phyloP scores from a whole-genome alignment of 805 yeast genomes.

The Teunomyces stri region DNA sequence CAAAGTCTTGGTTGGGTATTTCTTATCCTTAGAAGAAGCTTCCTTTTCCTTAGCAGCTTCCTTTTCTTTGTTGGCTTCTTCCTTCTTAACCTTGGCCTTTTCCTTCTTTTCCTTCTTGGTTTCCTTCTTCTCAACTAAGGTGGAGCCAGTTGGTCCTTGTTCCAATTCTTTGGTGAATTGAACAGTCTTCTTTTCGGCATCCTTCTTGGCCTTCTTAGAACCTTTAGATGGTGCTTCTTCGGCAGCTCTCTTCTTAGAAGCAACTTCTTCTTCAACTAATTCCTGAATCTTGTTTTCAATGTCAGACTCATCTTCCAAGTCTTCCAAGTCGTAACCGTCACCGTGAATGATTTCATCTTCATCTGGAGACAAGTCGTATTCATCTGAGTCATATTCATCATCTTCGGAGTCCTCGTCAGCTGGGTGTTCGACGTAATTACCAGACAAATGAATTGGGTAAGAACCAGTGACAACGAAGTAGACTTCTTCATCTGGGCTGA shows the following conservation, averaged over 20 bases:
- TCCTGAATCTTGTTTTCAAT: constrained; percentile 73
- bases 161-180: constrained; percentile 88
- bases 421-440: constrained; percentile 96
- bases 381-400: constrained; percentile 49
- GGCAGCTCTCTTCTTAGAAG: constrained; percentile 33
- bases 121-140: constrained; percentile 25
- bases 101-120: constrained; percentile 22
- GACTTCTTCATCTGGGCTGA: constrained; percentile 91
- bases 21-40: constrained; percentile 33
- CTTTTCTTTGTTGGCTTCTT: constrained; percentile 19
- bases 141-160: constrained; percentile 81
- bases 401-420: constrained; percentile 68
- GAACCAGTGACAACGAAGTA: constrained; percentile 95
- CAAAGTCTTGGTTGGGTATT: constrained; percentile 71
- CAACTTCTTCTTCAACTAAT: constrained; percentile 60
- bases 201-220: constrained; percentile 27
- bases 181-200: constrained; percentile 62
- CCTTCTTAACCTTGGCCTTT: constrained; percentile 17
- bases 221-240: constrained; percentile 31
- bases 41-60: constrained; percentile 13
- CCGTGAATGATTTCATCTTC: constrained; percentile 66
- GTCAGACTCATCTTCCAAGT: constrained; percentile 67
- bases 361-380: constrained; percentile 71
- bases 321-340: constrained; percentile 54
- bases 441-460: constrained; percentile 85